Evolutionary conservation across 805 yeast genomes (phyloP).

Genomic region (Danielozyma ontarioensis): DNA sequence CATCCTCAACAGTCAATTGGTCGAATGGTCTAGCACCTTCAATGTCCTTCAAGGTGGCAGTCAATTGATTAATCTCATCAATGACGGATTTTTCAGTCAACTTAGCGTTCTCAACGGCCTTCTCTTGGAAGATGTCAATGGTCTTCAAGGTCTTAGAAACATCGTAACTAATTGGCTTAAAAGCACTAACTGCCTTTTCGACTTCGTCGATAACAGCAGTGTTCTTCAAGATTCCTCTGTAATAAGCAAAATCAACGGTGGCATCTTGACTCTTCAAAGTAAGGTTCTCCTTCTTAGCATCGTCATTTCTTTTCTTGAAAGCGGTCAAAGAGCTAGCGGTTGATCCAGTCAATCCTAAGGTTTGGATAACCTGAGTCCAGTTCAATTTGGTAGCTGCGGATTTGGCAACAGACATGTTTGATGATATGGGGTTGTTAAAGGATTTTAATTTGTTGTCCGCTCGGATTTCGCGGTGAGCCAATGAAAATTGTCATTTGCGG

Average conservation of each 20-base stretch:
- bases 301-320: slow-evolving; percentile 98
- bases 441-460: not conserved
- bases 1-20: slow-evolving; percentile 93
- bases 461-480: too few species aligned
- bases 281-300: slow-evolving; percentile 79
- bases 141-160: slow-evolving; percentile 85
- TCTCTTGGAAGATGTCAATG: slow-evolving; percentile 88
- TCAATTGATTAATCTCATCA: slow-evolving; percentile 79
- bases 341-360: slow-evolving; percentile 87
- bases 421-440: not conserved
- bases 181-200: slow-evolving; percentile 67
- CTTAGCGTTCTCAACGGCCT: slow-evolving; percentile 94
- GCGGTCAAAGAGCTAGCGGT: slow-evolving; percentile 85
- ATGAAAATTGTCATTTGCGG: too few species aligned
- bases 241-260: slow-evolving; percentile 74
- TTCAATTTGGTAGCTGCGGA: slow-evolving; percentile 82
- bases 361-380: slow-evolving; percentile 88
- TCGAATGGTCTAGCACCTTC: slow-evolving; percentile 97
- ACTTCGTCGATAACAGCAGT: slow-evolving; percentile 71
- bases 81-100: slow-evolving; percentile 85
- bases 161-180: slow-evolving; percentile 83
- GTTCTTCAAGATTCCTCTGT: slow-evolving; percentile 80
- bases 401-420: slow-evolving; percentile 36
- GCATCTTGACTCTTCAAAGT: slow-evolving; percentile 70
- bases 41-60: slow-evolving; percentile 86